phyloP scores from a whole-genome alignment of 495 filamentous ascomycete species.

The Trypethelium eluteriae region DNA sequence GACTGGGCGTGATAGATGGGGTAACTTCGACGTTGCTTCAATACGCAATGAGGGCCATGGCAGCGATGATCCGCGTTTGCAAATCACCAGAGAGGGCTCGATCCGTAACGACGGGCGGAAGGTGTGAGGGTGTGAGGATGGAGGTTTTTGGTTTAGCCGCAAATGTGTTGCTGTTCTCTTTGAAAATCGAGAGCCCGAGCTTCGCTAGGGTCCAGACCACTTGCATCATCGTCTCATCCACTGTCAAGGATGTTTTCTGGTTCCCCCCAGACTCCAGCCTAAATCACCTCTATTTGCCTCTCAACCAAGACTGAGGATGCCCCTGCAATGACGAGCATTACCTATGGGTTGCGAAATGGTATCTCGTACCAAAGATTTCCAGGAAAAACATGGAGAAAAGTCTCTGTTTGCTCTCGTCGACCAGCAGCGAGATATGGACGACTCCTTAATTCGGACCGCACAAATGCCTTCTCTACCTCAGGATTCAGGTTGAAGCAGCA shows the following conservation, averaged over 20 bases:
- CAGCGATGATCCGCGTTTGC: not conserved
- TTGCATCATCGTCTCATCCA: constrained; percentile 4
- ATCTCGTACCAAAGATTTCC: too few relatives aligned
- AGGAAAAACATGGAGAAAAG: not conserved
- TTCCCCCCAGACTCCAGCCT: not conserved
- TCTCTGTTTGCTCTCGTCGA: not conserved
- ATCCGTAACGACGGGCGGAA: not conserved
- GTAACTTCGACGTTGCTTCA: not conserved
- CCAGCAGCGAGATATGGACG: not conserved
- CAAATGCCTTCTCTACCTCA: not conserved
- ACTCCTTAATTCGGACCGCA: not conserved
- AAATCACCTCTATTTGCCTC: not conserved
- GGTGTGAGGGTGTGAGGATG: not conserved
- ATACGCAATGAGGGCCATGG: not conserved
- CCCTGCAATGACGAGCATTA: not conserved
- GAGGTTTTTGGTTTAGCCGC: not conserved
- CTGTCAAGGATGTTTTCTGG: too few relatives aligned
- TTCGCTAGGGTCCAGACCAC: not conserved
- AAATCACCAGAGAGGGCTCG: not conserved
- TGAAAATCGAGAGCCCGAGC: not conserved
- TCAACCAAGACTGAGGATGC: not conserved
- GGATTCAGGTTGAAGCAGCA: not conserved
- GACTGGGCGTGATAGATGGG: not conserved
- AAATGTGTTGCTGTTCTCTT: constrained; percentile 2
- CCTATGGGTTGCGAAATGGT: not conserved